Evolutionary conservation across 345 rosid species (phyloP), one percentile per base, ranked within the genome.

Genomic region (Eutrema japonicum): DNA sequence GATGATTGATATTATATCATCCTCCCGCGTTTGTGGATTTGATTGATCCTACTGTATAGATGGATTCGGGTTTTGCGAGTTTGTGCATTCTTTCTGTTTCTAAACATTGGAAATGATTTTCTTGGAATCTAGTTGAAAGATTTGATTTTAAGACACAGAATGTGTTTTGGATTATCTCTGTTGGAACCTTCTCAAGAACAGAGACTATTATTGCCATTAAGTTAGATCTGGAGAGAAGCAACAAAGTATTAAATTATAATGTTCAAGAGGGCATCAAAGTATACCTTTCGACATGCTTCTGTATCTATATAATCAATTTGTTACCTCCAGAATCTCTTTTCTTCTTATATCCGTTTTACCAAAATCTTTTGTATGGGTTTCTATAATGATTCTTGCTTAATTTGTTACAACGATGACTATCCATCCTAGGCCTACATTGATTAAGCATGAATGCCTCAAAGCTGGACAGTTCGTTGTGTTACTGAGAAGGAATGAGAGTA

Each of bases 1-100:
- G 69, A 77, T 66, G 73, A 71, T 66, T 71, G 64, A 11, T 58
- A 43, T 51, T 55, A 65, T 77, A 66, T 77, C 77, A 77, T 58
- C 80, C 48, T 57, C 36, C 38, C 3, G 72, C 22, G 61, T 63
- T 71, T 70, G 71, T 64, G 33, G 70, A 69, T 76, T 70, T 69
- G 66, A 66, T 69, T 62, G 30, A 69, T 53, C 41, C 54, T 70
- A 48, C 2, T 77, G 73, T 71, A 77, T 51, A 77, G 57, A 76
- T 53, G 64, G 53, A 35, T 68, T 37, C n/a, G 11, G 38, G 26
- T 45, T 68, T 60, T 53, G 69, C 14, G 74, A 48, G 38, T 47
- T 70, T n/a, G 18, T 60, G 26, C 49, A 45, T 56, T 75, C 41
- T 9, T 41, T 58, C 41, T 61, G 10, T 43, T 41, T 56, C 38